These are phyloP conservation scores for Pelargonium citronellum DNA, from an alignment of 441 rosid genomes.

Conservation along the genomic window DNA sequence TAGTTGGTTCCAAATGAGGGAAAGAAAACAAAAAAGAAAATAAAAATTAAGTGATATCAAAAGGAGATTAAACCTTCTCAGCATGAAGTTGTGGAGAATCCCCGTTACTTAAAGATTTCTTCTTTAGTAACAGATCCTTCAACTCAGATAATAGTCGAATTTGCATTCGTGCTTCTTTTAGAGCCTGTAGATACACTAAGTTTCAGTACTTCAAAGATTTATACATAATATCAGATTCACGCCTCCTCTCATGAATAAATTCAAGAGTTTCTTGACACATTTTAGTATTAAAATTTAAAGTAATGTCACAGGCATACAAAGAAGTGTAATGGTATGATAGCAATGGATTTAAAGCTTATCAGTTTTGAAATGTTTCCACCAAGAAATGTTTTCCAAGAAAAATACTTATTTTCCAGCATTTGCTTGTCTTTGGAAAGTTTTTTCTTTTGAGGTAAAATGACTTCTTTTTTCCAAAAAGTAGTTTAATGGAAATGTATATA, in stretches of 20 bases:
- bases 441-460: not conserved
- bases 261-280: not conserved
- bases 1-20: not conserved
- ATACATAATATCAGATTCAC: not conserved
- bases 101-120: conserved; percentile 57
- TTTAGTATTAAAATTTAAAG: too few species aligned
- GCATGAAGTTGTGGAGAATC: conserved; percentile 54
- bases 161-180: conserved; percentile 54
- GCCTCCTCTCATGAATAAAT: not conserved
- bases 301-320: too few species aligned
- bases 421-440: not conserved
- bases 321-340: too few species aligned
- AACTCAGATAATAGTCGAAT: conserved; percentile 52
- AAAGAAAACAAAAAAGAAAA: not conserved
- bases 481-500: not conserved
- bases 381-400: not conserved
- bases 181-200: conserved; percentile 40
- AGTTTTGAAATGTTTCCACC: not conserved
- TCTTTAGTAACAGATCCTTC: conserved; percentile 65
- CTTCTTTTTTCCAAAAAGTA: not conserved
- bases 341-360: too few species aligned
- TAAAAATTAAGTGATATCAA: not conserved
- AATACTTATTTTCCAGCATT: not conserved
- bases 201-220: conserved; percentile 9
- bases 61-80: conserved; percentile 50